These are phyloP conservation scores for Escovopsis sp. DNA, from an alignment of 2,329 filamentous ascomycete genomes.

Conservation along the genomic window DNA sequence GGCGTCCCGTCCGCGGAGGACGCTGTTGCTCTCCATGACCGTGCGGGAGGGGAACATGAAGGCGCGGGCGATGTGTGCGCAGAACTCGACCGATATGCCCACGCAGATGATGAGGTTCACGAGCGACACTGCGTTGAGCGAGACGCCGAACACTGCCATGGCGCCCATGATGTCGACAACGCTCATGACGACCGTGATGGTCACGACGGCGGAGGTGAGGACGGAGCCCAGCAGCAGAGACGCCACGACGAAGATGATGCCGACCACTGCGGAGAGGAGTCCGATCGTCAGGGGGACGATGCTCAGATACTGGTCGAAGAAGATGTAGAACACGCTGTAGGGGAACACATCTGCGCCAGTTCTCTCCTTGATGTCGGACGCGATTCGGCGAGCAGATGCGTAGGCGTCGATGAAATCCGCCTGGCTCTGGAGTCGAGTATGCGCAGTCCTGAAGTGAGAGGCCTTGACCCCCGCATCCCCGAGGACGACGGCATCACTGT, in stretches of 20 bases:
- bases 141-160: slow-evolving; percentile 81
- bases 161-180: slow-evolving; percentile 87
- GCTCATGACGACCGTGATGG: slow-evolving; percentile 80
- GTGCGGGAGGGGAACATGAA: slow-evolving; percentile 83
- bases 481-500: slow-evolving; percentile 70
- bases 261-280: slow-evolving; percentile 69
- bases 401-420: slow-evolving; percentile 89
- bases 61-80: slow-evolving; percentile 86
- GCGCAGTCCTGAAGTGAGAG: slow-evolving; percentile 82
- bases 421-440: slow-evolving; percentile 76
- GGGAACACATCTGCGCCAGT: slow-evolving; percentile 81
- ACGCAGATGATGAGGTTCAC: slow-evolving; percentile 97
- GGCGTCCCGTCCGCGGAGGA: slow-evolving; percentile 69
- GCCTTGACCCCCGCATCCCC: slow-evolving; percentile 58
- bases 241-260: slow-evolving; percentile 70
- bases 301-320: slow-evolving; percentile 90
- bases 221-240: slow-evolving; percentile 71
- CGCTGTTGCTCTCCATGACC: slow-evolving; percentile 62
- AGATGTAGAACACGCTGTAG: slow-evolving; percentile 96
- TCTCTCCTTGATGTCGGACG: slow-evolving; percentile 53
- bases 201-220: slow-evolving; percentile 67
- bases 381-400: slow-evolving; percentile 74
- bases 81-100: slow-evolving; percentile 93
- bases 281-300: slow-evolving; percentile 70
- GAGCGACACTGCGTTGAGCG: slow-evolving; percentile 84